Percentiles rank a stretch among this genome's conserved stretches.
Evolutionary conservation across 345 rosid genomes (phyloP).

Genomic region (Hibiscus trionum): DNA sequence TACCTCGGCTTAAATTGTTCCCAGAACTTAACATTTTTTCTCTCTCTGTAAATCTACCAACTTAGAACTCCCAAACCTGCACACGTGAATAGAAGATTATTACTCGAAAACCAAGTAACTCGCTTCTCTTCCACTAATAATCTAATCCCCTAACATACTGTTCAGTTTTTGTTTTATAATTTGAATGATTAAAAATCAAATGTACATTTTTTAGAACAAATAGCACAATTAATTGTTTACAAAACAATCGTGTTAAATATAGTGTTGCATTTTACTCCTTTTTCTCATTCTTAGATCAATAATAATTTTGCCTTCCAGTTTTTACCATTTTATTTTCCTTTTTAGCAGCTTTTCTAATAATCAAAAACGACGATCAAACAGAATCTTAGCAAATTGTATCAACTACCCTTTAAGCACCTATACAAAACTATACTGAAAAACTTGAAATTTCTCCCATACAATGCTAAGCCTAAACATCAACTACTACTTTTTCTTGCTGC

Average conservation of each 20-base stretch:
- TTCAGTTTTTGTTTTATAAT: not conserved
- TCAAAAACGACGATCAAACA: not conserved
- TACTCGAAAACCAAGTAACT: not conserved
- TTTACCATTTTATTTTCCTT: not conserved
- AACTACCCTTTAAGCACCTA: not conserved
- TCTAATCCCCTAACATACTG: not conserved
- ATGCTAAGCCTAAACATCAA: not conserved
- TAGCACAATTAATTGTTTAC: no score
- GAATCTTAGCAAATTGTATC: not conserved
- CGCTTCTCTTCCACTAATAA: not conserved
- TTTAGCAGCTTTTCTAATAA: not conserved
- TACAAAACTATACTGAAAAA: not conserved
- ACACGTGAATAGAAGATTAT: not conserved
- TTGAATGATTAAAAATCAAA: not conserved
- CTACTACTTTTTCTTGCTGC: not conserved
- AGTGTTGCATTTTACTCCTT: not conserved
- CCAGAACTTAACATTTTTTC: constrained; percentile 48
- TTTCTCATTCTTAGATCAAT: not conserved
- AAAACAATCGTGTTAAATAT: not conserved
- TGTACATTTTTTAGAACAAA: not conserved
- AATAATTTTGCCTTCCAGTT: not conserved
- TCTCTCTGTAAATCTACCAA: constrained; percentile 18
- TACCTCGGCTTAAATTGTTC: constrained; percentile 45
- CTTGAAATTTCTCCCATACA: not conserved
- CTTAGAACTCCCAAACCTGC: constrained; percentile 12